A percentile compares a stretch with the other conserved stretches of the same genome.
phyloP scores from a whole-genome alignment of 2,329 filamentous ascomycete species.

The Rhinocladiella mackenziei region DNA sequence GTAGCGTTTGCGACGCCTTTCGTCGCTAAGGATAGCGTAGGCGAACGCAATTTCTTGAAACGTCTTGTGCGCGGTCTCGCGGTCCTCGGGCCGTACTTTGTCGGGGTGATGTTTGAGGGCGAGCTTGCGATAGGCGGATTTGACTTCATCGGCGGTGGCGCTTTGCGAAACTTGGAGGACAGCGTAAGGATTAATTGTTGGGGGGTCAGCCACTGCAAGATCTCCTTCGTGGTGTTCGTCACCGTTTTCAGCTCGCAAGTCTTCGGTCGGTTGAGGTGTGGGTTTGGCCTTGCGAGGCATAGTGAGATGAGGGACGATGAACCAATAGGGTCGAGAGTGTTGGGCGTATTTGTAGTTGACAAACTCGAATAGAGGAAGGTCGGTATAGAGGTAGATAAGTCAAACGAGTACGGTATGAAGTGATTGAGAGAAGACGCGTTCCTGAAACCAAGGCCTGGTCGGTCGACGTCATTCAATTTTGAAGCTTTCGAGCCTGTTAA shows the following conservation, averaged over 20 bases:
- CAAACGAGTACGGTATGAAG: no score
- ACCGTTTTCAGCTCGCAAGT: neutral
- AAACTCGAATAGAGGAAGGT: no score
- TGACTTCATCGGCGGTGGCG: constrained; percentile 75
- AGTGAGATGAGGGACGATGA: constrained; percentile 1
- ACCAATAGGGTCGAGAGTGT: no score
- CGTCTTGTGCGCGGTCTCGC: constrained; percentile 67
- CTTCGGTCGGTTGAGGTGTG: constrained; percentile 10
- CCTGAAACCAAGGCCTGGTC: no score
- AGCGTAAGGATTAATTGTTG: constrained; percentile 72
- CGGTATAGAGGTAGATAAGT: no score
- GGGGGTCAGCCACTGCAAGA: constrained; percentile 54
- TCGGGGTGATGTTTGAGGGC: constrained; percentile 83
- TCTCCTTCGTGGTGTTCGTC: constrained; percentile 44
- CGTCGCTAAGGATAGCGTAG: constrained; percentile 86
- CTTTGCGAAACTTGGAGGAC: constrained; percentile 67
- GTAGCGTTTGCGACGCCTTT: constrained; percentile 75
- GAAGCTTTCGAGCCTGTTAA: no score
- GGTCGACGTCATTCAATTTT: no score
- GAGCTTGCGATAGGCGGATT: constrained; percentile 77
- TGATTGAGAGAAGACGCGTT: no score
- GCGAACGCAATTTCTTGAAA: constrained; percentile 93
- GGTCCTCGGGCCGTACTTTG: constrained; percentile 67
- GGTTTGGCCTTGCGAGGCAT: constrained; percentile 24
- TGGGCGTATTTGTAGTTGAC: no score